Base-by-base conservation (phyloP, 1,139 yeast genomes). In the Pichia sp. region DNA sequence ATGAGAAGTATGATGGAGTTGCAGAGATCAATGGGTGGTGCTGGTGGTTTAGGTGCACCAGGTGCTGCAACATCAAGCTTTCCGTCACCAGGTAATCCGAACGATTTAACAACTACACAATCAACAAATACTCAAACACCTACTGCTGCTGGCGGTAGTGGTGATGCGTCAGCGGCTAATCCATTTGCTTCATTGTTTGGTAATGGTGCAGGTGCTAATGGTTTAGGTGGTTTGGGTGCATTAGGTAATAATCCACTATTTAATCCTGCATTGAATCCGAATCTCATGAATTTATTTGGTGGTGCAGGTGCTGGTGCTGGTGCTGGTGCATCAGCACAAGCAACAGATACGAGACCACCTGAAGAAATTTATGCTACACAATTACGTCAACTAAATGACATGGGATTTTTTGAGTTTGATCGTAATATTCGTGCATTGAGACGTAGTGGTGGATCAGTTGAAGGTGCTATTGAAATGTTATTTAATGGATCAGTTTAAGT, bases 361-460 rank as follows among this genome's bases (percentile, higher is more conserved):
- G 99, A 93, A 73, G 98, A 89, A 68, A 79, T 96, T 57, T 93
- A 85, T 69, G 96, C 87, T 67, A 67, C 75, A n/a, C 98, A 93
- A 67, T 75, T 93, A 63, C 81, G 96, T 65, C 98, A 91, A 68
- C 78, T 93, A 67, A 93, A 93, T 67, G 99, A 93, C 66, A 88
- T 93, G 85, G 99, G 99, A 3, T 93, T 93, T 72, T 83, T 80
- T 60, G 98, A 93, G 62, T 93, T 91, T 65, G 98, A 93, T 60
- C 78, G 88, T 61, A 93, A 93, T 65, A 90, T 93, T 22, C 84
- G 84, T 29, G 98, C 98, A 1, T 76, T 93, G 63, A 82, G 97
- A 73, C 82, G 98, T 71, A 82, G 95, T 53, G 98, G 98, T 29
- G 99, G 99, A 14, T 87, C 91, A 60, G 98, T 93, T 22, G 96